phyloP scores from a whole-genome alignment of 176 grass and related monocot genomes.

The Oryza brachyantha region DNA sequence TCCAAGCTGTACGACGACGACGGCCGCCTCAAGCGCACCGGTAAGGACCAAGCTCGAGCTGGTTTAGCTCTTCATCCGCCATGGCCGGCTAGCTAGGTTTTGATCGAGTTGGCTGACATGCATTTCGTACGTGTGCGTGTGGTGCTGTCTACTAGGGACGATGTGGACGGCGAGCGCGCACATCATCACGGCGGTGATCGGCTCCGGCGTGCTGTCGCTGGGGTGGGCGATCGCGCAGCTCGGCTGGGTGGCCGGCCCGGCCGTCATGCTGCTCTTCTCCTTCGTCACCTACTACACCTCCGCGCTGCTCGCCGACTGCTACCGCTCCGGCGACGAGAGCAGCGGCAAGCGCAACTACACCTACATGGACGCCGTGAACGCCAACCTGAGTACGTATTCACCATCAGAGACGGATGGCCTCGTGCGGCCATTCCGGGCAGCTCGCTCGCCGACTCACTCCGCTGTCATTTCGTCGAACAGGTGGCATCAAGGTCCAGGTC shows the following conservation, averaged over 20 bases:
- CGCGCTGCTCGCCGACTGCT: conserved; percentile 76
- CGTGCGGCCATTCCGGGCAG: no score
- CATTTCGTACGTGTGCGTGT: no score
- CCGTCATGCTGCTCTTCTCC: conserved; percentile 96
- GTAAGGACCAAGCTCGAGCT: conserved; percentile 33
- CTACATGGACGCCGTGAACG: conserved; percentile 92
- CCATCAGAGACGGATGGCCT: no score
- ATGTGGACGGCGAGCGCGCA: conserved; percentile 94
- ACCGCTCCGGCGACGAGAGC: conserved; percentile 66
- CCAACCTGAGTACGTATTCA: conserved; percentile 73
- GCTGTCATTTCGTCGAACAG: conserved; percentile 42
- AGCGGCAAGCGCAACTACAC: conserved; percentile 93
- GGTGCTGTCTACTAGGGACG: conserved; percentile 46
- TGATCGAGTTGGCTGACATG: no score
- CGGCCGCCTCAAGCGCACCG: conserved; percentile 78
- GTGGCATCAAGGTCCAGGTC: conserved; percentile 86
- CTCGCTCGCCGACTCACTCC: conserved; percentile 26
- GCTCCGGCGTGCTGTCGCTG: conserved; percentile 80
- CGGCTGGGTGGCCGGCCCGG: conserved; percentile 84
- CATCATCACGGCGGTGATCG: conserved; percentile 96
- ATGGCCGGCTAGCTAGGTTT: no score
- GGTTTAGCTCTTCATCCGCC: no score
- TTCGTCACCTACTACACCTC: conserved; percentile 94
- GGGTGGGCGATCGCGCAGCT: conserved; percentile 94
- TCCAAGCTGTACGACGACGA: conserved; percentile 91